Evolutionary conservation across 179 eudicot genomes (phyloP).

Genomic region (Vitellaria paradoxa): DNA sequence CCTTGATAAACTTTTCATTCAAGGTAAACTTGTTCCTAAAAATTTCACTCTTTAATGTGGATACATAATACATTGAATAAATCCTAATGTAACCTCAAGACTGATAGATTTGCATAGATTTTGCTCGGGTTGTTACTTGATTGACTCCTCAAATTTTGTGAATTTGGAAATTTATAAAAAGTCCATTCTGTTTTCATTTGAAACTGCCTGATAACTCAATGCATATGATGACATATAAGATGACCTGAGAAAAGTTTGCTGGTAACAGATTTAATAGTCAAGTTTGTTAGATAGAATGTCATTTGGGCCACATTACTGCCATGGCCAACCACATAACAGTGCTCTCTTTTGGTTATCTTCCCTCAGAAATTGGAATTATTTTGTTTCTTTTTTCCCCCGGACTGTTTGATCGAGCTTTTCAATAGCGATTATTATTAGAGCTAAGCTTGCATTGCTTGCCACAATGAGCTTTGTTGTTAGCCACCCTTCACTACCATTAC

Average conservation of each 20-base stretch:
- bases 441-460: neutral
- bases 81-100: neutral
- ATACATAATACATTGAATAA: neutral
- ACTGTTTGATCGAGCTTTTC: conserved; percentile 1
- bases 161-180: neutral
- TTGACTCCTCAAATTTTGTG: neutral
- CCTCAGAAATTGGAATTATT: neutral
- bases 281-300: neutral
- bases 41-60: neutral
- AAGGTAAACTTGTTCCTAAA: conserved; percentile 34
- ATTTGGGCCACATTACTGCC: neutral
- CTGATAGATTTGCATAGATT: neutral
- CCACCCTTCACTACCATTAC: neutral
- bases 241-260: neutral
- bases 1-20: conserved; percentile 66
- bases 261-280: neutral
- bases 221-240: neutral
- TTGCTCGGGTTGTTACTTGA: neutral
- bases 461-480: neutral
- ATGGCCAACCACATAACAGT: too few relatives aligned
- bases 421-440: neutral
- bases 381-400: neutral
- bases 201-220: neutral
- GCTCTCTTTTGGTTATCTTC: neutral
- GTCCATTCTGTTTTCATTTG: neutral